Conservation (phyloP, 1,139 yeast species). For the Ogataea hybrid region DNA sequence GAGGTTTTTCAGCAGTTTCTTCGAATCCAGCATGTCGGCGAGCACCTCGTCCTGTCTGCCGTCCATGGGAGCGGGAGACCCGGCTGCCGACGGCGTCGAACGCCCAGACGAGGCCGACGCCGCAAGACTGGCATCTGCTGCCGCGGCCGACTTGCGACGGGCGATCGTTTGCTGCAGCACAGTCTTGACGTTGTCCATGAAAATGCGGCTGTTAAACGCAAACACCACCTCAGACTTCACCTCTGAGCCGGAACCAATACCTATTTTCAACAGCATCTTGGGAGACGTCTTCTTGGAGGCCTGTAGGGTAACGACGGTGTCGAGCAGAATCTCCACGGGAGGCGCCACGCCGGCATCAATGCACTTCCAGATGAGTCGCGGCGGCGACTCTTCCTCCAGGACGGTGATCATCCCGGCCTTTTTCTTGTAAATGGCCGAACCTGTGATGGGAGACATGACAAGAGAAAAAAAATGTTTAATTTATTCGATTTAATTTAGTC, state of each 20-base stretch:
- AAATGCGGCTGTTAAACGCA: constrained; percentile 66
- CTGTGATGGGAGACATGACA: constrained; percentile 38
- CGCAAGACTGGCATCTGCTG: constrained; percentile 15
- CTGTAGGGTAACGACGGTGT: constrained; percentile 57
- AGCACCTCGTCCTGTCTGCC: constrained; percentile 32
- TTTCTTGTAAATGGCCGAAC: constrained; percentile 69
- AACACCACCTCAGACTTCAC: constrained; percentile 36
- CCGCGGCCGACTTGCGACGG: constrained; percentile 51
- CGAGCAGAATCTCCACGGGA: constrained; percentile 47
- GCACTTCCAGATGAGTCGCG: constrained; percentile 67
- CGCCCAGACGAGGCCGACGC: constrained; percentile 7
- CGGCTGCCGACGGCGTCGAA: constrained; percentile 15
- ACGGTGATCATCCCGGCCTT: constrained; percentile 65
- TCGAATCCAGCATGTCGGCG: constrained; percentile 42
- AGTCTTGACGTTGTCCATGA: constrained; percentile 73
- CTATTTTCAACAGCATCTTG: constrained; percentile 64
- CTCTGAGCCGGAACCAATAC: constrained; percentile 38
- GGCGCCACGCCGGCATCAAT: constrained; percentile 55
- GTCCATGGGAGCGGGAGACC: constrained; percentile 27
- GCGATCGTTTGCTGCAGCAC: constrained; percentile 73
- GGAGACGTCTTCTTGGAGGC: constrained; percentile 73
- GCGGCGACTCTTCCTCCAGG: constrained; percentile 65
- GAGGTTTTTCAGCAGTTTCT: constrained; percentile 60
- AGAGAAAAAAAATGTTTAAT: constrained; percentile 1
- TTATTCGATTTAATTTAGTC: background rate